These are phyloP conservation scores for Tolypocladium cylindrosporum DNA, from an alignment of 2,329 filamentous ascomycete species.

Conservation along the genomic window DNA sequence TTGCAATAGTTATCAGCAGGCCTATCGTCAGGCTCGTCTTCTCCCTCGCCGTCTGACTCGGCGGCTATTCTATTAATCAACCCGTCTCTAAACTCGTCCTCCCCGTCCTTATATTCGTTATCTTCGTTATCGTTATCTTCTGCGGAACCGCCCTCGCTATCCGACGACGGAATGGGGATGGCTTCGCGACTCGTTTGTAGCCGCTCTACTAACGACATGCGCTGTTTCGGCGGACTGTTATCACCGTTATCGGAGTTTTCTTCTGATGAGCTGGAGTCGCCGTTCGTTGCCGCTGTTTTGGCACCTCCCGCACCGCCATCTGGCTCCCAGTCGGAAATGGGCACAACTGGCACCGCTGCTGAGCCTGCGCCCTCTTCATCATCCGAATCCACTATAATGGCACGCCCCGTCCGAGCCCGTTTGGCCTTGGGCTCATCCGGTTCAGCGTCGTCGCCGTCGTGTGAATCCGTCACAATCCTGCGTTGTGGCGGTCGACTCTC, in stretches of 20 bases:
- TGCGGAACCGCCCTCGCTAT: slow-evolving; percentile 5
- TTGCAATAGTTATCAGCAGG: too few species aligned
- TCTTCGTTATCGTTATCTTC: slow-evolving; percentile 7
- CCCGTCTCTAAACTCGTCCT: slow-evolving; percentile 12
- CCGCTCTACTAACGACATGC: slow-evolving; percentile 12
- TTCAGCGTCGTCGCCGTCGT: slow-evolving; percentile 12
- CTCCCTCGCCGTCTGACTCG: slow-evolving; percentile 18
- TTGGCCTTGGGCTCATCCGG: slow-evolving; percentile 10
- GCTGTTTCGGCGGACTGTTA: slow-evolving; percentile 6
- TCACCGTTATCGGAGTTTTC: slow-evolving; percentile 2
- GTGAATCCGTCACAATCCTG: slow-evolving; percentile 6
- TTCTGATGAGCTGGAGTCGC: slow-evolving; percentile 4
- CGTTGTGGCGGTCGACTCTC: too few species aligned
- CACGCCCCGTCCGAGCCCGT: slow-evolving; percentile 10
- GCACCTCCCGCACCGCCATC: slow-evolving; percentile 5
- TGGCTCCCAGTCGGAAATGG: slow-evolving; percentile 2
- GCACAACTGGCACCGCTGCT: background rate
- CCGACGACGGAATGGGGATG: slow-evolving; percentile 7
- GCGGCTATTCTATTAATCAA: slow-evolving; percentile 22
- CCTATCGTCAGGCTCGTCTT: slow-evolving; percentile 4
- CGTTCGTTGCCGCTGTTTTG: background rate
- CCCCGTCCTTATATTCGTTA: slow-evolving; percentile 2
- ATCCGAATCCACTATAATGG: slow-evolving; percentile 11
- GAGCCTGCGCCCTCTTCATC: slow-evolving; percentile 3
- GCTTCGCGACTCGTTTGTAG: slow-evolving; percentile 10